These are phyloP conservation scores for Dalbergia oliveri DNA, from an alignment of 306 rosid species.

Conservation along the genomic window DNA sequence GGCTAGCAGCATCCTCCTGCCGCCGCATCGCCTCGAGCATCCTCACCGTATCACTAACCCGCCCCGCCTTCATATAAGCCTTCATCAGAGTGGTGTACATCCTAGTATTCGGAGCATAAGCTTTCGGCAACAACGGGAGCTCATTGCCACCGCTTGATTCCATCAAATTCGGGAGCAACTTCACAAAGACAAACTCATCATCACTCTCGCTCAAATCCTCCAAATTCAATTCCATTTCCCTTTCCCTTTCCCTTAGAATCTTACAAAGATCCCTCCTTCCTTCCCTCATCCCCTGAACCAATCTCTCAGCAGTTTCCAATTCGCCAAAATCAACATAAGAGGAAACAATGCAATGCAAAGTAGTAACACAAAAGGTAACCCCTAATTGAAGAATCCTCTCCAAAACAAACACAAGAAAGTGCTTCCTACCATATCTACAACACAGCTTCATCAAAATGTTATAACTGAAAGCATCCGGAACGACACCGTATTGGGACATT, in stretches of 20 bases:
- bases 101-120: constrained; percentile 74
- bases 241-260: constrained; percentile 56
- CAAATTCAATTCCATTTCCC: constrained; percentile 38
- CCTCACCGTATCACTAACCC: constrained; percentile 78
- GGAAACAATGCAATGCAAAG: constrained; percentile 80
- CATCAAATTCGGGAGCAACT: constrained; percentile 79
- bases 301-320: constrained; percentile 75
- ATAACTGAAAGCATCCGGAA: constrained; percentile 81
- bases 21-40: constrained; percentile 92
- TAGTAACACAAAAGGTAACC: constrained; percentile 69
- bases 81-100: constrained; percentile 93
- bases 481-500: constrained; percentile 67
- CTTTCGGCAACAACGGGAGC: constrained; percentile 71
- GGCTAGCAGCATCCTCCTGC: constrained; percentile 76
- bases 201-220: constrained; percentile 38
- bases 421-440: constrained; percentile 69
- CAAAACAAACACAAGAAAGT: constrained; percentile 73
- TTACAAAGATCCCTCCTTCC: constrained; percentile 76
- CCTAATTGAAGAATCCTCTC: constrained; percentile 78
- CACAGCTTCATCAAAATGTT: constrained; percentile 85
- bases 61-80: constrained; percentile 89
- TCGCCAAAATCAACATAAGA: constrained; percentile 89
- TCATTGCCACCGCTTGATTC: constrained; percentile 43
- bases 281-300: constrained; percentile 95
- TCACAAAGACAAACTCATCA: constrained; percentile 55